Conservation (phyloP, 1,284 basidiomycete genomes). For the Ceratobasidium sp. region DNA sequence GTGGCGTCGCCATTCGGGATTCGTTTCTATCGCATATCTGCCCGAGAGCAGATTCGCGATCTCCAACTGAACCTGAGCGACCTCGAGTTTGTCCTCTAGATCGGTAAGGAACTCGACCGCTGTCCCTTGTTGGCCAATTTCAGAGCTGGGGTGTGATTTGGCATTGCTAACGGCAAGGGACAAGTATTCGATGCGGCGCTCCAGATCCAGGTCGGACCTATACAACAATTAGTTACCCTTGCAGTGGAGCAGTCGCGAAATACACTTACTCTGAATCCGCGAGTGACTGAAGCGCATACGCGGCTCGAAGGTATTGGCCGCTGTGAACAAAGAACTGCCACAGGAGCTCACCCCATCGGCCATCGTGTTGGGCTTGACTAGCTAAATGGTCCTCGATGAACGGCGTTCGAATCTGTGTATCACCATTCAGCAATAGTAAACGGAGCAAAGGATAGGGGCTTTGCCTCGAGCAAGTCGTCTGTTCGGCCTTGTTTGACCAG, state of each 20-base stretch:
- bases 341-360: conserved; percentile 87
- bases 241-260: not conserved
- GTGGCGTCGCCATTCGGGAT: conserved; percentile 52
- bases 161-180: conserved; percentile 95
- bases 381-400: conserved; percentile 88
- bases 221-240: conserved; percentile 7
- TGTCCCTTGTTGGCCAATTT: conserved; percentile 78
- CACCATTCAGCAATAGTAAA: conserved; percentile 35
- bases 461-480: conserved; percentile 90
- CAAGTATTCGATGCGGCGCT: conserved; percentile 84
- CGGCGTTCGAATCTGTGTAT: conserved; percentile 76
- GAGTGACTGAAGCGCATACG: conserved; percentile 85
- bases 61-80: conserved; percentile 95
- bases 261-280: conserved; percentile 72
- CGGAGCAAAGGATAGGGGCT: conserved; percentile 21
- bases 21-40: conserved; percentile 57
- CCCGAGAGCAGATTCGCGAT: conserved; percentile 73
- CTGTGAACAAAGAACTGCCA: conserved; percentile 98
- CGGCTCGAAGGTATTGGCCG: conserved; percentile 85
- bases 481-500: conserved; percentile 80
- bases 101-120: conserved; percentile 92
- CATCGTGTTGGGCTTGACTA: conserved; percentile 79
- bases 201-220: conserved; percentile 76
- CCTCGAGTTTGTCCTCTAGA: conserved; percentile 95
- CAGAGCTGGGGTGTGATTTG: conserved; percentile 88